Evolutionary conservation across 129 eudicot species (phyloP), one percentile per base, ranked within the genome.

Genomic region (Pseudognaphalium luteoalbum): DNA sequence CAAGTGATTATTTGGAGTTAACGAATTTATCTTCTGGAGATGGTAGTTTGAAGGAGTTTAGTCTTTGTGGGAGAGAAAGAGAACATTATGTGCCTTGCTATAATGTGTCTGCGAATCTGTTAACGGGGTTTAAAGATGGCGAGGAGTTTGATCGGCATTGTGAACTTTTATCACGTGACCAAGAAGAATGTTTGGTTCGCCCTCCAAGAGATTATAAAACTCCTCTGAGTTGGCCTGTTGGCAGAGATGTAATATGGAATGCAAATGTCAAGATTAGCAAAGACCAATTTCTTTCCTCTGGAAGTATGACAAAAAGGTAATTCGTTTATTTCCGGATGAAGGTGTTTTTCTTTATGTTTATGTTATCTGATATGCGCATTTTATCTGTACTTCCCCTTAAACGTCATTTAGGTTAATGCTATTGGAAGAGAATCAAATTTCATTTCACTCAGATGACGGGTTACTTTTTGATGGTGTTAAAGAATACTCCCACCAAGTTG

Each of bases 81-180:
- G 98, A 94, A 71, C 83, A 86, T 91, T 89, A 82, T 81, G 97
- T 91, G 25, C 98, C 98, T 57, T 94, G 98, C 80, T 94, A 94
- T 73, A 91, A 94, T 65, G 91, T 89, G 41, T 85, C 96, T 77
- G 91, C 83, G 25, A 94, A 86, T 76, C 73, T 91, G 62, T 74
- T 80, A 61, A 81, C 85, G 50, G 97, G 97, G 37, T 89, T 82
- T 47, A 87, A 83, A 80, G 87, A 87, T 29, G 97, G 97, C 35
- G 98, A 91, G 74, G 98, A 94, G 82, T 87, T 87, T 81, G 98
- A 94, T 83, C 85, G 98, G 51, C 98, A 94, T 81, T 94, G 98
- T 83, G 94, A 86, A 77, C 54, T 87, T 58, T 87, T 90, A 63
- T 86, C 89, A 50, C 76, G 59, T 42, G 81, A 83, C 28, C 83